Base-by-base conservation (phyloP, 768 basidiomycete genomes). In the Amanita exitialis region DNA sequence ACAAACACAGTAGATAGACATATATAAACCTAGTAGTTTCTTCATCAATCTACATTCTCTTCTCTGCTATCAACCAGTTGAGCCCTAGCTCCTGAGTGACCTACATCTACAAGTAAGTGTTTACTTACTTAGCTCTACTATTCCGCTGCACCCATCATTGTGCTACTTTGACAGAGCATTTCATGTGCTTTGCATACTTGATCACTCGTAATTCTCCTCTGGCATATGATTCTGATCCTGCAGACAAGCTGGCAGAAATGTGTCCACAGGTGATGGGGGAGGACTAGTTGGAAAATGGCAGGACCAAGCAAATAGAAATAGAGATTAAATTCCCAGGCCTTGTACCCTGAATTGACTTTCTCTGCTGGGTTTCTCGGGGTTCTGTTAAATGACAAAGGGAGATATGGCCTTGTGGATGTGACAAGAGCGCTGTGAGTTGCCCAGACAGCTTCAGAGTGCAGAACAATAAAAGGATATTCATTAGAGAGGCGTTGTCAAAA, bases 321-420 rank as follows among this genome's bases (percentile, higher is more conserved):
- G n/a, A 61, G 30, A 2, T 56, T 35, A 46, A 47, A 66, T 52
- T 68, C 66, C 43, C 56, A 59, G 9, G 61, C 62, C 44, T 67
- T 67, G 51, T 64, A 67, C 1, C 62, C 63, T 23, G 58, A 61
- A 25, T 58, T 61, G 9, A 67, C 56, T 41, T 68, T 68, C 27
- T 64, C 54, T 7, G 62, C 61, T 20, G 61, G 61, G 47, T 69
- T 67, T 0, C 64, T 58, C 2, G 66, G 68, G 21, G 64, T 56
- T 3, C 54, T 46, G 32, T 62, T 58, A 57, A 66, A 66, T 1
- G 58, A 63, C 1, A 38, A 49, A 20, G 55, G 55, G 16, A 56
- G 38, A 41, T 36, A 42, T 0, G 43, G 52, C 28, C 37, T 38
- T 23, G 47, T 34, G 9, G 44, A 46, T 28, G 49, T 44, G n/a